Evolutionary conservation across 345 rosid species (phyloP).

Genomic region (Xanthoceras sorbifolium): DNA sequence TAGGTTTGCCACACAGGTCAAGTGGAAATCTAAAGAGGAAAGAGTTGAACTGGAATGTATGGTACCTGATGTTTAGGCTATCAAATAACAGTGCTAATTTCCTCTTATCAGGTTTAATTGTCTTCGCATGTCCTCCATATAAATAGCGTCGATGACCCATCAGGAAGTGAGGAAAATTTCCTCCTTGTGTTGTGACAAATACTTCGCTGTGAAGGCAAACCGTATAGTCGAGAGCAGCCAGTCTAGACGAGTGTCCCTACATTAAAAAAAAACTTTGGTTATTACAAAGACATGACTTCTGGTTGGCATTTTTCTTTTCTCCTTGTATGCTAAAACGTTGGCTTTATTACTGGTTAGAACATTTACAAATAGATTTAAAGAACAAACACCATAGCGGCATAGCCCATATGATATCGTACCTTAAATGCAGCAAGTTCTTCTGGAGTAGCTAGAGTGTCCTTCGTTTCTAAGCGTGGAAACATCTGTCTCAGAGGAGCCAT

Average conservation of each 20-base stretch:
- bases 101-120: constrained; percentile 89
- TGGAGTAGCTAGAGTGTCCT: constrained; percentile 69
- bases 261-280: constrained; percentile 29
- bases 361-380: not conserved
- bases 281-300: constrained; percentile 22
- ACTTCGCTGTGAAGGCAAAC: constrained; percentile 95
- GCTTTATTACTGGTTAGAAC: not conserved
- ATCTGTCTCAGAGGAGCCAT: constrained; percentile 90
- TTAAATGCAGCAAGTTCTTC: constrained; percentile 87
- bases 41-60: constrained; percentile 9
- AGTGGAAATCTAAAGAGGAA: not conserved
- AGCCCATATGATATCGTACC: constrained; percentile 44
- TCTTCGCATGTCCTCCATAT: constrained; percentile 88
- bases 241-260: constrained; percentile 87
- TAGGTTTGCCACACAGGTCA: too few relatives aligned
- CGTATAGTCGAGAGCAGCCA: constrained; percentile 94
- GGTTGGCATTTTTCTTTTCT: not conserved
- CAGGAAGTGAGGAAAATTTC: constrained; percentile 96
- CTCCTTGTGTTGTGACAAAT: constrained; percentile 97
- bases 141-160: constrained; percentile 92
- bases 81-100: constrained; percentile 86
- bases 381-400: not conserved
- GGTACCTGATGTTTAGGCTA: constrained; percentile 70
- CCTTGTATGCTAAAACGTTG: not conserved
- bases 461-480: constrained; percentile 92